A percentile compares a stretch with the other conserved stretches of the same genome.
Conservation (phyloP, 306 rosid genomes). For the Malus domestica region ASM211411v1 NC_041804.1:21925001-21925500, state of each 20-base stretch:
- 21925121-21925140: slow-evolving; percentile 1
- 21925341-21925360: too few species aligned
- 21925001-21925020: neutral
- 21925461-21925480: too few species aligned
- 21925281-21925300: too few species aligned
- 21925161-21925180: neutral
- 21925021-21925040: neutral
- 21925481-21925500: too few species aligned
- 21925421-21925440: too few species aligned
- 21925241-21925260: neutral
- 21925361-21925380: too few species aligned
- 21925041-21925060: neutral
- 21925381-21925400: accelerated
- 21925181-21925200: neutral
- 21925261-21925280: neutral
- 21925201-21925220: too few species aligned
- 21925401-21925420: too few species aligned
- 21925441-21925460: too few species aligned
- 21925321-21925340: too few species aligned
- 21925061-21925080: neutral
- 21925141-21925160: neutral
- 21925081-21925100: neutral
- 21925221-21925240: too few species aligned
- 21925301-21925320: too few species aligned
- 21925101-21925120: neutral